Evolutionary conservation across 495 filamentous ascomycete genomes (phyloP), one percentile per base, ranked within the genome.

Genomic region (Hypoxylon rickii): DNA sequence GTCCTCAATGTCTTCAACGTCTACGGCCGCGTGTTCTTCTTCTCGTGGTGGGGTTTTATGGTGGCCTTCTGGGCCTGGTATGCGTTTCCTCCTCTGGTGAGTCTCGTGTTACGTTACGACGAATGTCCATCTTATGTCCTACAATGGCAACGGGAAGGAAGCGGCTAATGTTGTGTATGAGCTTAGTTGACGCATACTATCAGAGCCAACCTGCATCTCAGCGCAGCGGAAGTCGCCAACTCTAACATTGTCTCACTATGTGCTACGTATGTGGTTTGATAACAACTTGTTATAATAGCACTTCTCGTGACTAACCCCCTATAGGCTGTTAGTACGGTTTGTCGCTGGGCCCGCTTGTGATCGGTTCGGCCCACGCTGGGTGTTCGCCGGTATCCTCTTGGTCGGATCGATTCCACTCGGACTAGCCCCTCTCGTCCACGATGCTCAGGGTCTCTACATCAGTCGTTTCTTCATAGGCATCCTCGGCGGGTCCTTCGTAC

Each of bases 21-120:
- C 55, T 65, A 97, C 79, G 92, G 93, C 38, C 82, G 92, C 2
- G 90, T 94, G 0, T 96, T 95, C 71, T 90, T 91, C 78, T 96
- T 97, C 74, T 90, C 91, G 0, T 96, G 92, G 87, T 82, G 90
- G 41, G 93, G 93, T 7, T 97, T 97, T 75, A 89, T 97, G 86
- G 84, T 97, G 51, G 90, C 92, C 16, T 97, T 97, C 76, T 88
- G 90, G 73, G 93, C 89, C 2, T 97, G 93, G 88, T 90, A 86
- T 67, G 83, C 89, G 1, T 93, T 92, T 74, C 89, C 89, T 47
- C 89, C 89, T 62, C 67, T 94, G 75, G 87, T 91, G 77, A 73
- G 85, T 76, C 8, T 48, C 7, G 5, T 7, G 32, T 3, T 13
- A 36, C 7, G 19, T 6, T 32, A 7, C 19, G 15, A 33, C 32